These are phyloP conservation scores for Crithidia acanthocephali DNA, from an alignment of 208 protist genomes.

Conservation along the genomic window DNA sequence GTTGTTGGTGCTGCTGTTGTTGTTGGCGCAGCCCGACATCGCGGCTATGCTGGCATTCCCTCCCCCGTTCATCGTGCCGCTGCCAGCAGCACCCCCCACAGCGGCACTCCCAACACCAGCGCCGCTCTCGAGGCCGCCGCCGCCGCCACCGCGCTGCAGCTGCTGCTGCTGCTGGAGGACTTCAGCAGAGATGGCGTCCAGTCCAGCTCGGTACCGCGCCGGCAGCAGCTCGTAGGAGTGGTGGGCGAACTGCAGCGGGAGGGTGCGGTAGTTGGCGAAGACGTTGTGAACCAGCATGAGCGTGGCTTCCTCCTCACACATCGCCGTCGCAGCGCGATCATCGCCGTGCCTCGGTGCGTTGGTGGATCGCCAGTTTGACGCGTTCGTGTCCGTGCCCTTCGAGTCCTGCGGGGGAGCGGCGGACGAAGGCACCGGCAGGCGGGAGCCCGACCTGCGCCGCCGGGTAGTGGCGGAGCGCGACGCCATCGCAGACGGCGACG, in stretches of 20 bases:
- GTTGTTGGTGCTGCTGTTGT: neutral
- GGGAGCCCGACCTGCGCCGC: conserved; percentile 10
- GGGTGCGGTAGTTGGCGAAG: conserved; percentile 69
- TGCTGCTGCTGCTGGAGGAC: conserved; percentile 24
- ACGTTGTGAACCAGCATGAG: conserved; percentile 35
- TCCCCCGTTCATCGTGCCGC: too few relatives aligned
- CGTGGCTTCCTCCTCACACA: conserved; percentile 5
- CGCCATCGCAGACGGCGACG: neutral
- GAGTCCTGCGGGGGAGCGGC: neutral
- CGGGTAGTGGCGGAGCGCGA: neutral
- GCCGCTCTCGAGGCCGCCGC: neutral
- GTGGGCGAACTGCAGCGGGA: conserved; percentile 39
- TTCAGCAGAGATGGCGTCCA: conserved; percentile 54
- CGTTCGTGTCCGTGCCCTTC: too few relatives aligned
- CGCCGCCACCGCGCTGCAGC: conserved; percentile 4
- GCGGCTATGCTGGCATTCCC: neutral
- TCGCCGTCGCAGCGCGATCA: too few relatives aligned
- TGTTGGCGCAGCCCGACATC: neutral
- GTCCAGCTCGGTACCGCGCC: conserved; percentile 50
- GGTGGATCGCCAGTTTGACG: too few relatives aligned
- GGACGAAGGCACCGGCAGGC: neutral
- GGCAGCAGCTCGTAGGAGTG: conserved; percentile 53
- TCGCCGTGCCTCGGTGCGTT: too few relatives aligned
- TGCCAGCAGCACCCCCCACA: neutral
- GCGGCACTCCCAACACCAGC: neutral